These are phyloP conservation scores for Penstemon davidsonii DNA, from an alignment of 257 asterid species.

Conservation along the genomic window DNA sequence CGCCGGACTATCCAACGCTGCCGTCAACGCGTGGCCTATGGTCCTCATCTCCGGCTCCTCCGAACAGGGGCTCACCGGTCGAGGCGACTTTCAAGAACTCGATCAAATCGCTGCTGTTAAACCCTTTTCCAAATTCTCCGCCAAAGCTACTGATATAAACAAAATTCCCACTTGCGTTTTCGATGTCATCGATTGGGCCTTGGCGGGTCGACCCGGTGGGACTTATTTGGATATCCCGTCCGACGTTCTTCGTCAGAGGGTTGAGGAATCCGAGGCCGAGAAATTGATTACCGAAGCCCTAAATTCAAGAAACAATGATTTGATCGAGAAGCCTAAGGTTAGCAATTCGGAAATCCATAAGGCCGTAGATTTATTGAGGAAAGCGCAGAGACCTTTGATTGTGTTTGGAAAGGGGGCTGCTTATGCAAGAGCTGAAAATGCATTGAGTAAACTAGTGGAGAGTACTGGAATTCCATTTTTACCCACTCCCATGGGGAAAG, in stretches of 20 bases:
- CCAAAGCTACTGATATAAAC: slow-evolving; percentile 61
- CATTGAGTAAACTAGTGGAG: slow-evolving; percentile 56
- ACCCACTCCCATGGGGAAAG: slow-evolving; percentile 97
- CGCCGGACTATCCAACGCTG: slow-evolving; percentile 92
- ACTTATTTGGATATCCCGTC: slow-evolving; percentile 77
- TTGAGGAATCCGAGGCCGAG: slow-evolving; percentile 60
- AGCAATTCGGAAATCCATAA: slow-evolving; percentile 42
- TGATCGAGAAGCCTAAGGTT: slow-evolving; percentile 43
- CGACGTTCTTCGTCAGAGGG: slow-evolving; percentile 71
- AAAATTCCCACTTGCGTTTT: slow-evolving; percentile 62
- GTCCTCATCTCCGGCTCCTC: slow-evolving; percentile 87
- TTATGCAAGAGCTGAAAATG: slow-evolving; percentile 64
- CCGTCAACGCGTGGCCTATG: slow-evolving; percentile 83
- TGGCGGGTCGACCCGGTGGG: slow-evolving; percentile 77
- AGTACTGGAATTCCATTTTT: slow-evolving; percentile 78
- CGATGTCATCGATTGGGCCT: slow-evolving; percentile 60
- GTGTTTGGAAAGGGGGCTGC: slow-evolving; percentile 95
- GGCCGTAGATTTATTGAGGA: slow-evolving; percentile 66
- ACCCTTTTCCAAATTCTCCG: slow-evolving; percentile 75
- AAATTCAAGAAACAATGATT: slow-evolving; percentile 35
- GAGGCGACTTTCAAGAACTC: slow-evolving; percentile 90
- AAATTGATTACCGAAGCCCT: slow-evolving; percentile 54
- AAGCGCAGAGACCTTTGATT: slow-evolving; percentile 83
- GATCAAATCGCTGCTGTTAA: slow-evolving; percentile 76
- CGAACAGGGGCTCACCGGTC: slow-evolving; percentile 67